A percentile compares a stretch with the other conserved stretches of the same genome.
phyloP scores from a whole-genome alignment of 1,284 basidiomycete species.

The Austroboletus novae-zelandiae region DNA sequence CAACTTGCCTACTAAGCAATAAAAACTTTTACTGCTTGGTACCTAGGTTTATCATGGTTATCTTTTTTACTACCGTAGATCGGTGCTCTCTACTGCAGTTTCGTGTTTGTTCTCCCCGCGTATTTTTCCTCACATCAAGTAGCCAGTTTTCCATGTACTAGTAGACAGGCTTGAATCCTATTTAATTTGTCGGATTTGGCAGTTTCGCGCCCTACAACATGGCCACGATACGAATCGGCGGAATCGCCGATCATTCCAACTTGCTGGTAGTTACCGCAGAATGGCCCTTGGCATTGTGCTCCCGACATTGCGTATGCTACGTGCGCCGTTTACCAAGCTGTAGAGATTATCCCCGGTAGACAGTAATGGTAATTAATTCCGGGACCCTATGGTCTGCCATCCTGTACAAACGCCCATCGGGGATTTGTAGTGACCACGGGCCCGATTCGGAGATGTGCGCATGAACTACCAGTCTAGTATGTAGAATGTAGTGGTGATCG shows the following conservation, averaged over 20 bases:
- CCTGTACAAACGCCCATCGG: slow-evolving; percentile 25
- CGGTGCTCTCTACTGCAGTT: background rate
- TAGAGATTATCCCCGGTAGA: slow-evolving; percentile 7
- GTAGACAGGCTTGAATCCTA: background rate
- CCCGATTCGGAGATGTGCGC: background rate
- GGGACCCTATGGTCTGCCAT: slow-evolving; percentile 16
- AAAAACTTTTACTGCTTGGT: background rate
- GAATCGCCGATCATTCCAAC: background rate
- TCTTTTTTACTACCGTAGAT: background rate
- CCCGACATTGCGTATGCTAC: background rate
- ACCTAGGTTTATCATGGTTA: background rate
- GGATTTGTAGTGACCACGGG: background rate
- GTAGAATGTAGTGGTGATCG: background rate
- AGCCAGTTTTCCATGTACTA: background rate
- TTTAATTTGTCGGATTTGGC: slow-evolving; percentile 7
- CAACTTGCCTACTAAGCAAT: background rate
- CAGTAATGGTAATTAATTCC: background rate
- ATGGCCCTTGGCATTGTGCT: background rate
- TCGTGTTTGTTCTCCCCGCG: background rate
- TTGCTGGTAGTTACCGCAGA: background rate
- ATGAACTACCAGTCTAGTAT: background rate
- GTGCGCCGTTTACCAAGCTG: slow-evolving; percentile 26
- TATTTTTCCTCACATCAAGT: background rate
- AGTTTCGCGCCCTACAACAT: background rate
- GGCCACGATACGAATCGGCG: background rate